Evolutionary conservation across 2,329 filamentous ascomycete genomes (phyloP).

Genomic region (Fusarium metavorans): DNA sequence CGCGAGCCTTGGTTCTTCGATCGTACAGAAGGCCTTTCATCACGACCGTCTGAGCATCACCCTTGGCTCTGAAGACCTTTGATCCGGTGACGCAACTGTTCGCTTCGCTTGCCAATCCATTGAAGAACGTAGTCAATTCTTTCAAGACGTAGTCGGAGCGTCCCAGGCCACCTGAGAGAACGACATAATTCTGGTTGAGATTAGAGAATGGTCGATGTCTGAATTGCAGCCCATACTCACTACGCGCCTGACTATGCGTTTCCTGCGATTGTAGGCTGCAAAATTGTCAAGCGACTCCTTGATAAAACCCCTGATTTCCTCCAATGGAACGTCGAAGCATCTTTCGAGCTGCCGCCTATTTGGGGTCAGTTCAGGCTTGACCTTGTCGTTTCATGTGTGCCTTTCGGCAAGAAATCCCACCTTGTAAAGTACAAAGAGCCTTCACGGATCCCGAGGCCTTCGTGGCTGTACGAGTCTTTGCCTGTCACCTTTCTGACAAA

Average conservation of each 20-base stretch:
- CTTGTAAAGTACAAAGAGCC: neutral
- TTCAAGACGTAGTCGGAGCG: neutral
- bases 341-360: neutral
- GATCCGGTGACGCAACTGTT: neutral
- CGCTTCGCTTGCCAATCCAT: neutral
- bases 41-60: neutral
- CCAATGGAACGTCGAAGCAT: neutral
- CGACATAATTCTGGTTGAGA: neutral
- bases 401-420: neutral
- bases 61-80: neutral
- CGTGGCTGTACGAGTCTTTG: neutral
- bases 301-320: neutral
- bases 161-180: neutral
- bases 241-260: neutral
- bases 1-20: neutral
- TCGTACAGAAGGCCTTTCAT: neutral
- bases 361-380: neutral
- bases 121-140: neutral
- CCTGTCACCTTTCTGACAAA: too few relatives aligned
- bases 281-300: neutral
- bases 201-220: neutral
- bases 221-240: neutral
- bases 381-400: neutral
- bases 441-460: neutral
- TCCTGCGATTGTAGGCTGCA: rapidly evolving